Conservation (phyloP, 2,329 filamentous ascomycete genomes). For the Epichloe festucae region DNA sequence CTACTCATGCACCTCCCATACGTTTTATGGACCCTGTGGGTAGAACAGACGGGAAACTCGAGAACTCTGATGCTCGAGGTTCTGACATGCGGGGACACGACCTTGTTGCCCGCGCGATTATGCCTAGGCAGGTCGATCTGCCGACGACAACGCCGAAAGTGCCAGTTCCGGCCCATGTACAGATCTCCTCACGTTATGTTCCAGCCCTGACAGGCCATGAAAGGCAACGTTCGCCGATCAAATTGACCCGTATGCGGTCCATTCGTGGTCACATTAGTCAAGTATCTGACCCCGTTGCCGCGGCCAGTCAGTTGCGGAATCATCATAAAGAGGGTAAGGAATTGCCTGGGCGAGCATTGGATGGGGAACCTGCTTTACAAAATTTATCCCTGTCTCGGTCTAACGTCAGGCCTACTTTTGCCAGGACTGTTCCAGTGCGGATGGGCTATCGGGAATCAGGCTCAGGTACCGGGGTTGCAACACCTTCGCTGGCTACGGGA, state of each 20-base stretch:
- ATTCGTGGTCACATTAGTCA: background rate
- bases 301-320: background rate
- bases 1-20: conserved; percentile 17
- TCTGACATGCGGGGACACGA: background rate
- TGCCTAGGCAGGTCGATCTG: background rate
- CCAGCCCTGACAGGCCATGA: background rate
- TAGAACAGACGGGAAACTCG: conserved; percentile 17
- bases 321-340: background rate
- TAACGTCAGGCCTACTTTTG: background rate
- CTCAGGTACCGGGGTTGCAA: background rate
- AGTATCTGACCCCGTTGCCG: background rate
- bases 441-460: background rate
- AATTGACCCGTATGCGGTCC: background rate
- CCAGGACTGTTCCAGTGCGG: background rate
- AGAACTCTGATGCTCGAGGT: background rate
- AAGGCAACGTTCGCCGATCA: background rate
- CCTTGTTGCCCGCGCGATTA: background rate
- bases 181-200: background rate
- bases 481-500: background rate
- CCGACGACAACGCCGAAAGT: conserved; percentile 13
- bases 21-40: conserved; percentile 19
- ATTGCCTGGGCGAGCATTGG: background rate
- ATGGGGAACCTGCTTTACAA: background rate
- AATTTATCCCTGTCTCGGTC: background rate
- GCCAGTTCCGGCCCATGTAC: conserved; percentile 7